Percentiles rank a stretch among this genome's conserved stretches.
These are phyloP conservation scores for Botryobasidium botryosum DNA, from an alignment of 768 basidiomycete genomes.

Conservation along the genomic window DNA sequence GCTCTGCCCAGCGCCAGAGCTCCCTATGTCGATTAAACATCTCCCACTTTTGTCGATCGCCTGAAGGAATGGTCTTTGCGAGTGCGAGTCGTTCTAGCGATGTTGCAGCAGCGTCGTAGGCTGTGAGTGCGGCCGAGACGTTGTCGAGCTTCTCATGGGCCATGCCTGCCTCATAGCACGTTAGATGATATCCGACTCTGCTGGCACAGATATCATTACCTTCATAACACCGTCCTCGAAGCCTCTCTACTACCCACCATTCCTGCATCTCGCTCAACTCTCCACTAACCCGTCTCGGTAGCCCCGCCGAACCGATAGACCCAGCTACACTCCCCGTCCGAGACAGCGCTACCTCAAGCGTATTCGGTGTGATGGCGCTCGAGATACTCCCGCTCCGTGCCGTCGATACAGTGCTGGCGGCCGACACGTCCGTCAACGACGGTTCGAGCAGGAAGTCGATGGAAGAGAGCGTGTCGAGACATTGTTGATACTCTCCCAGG, in stretches of 20 bases:
- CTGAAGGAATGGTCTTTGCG: constrained; percentile 5
- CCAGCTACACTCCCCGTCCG: constrained; percentile 10
- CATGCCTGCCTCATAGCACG: constrained; percentile 40
- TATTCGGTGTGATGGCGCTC: constrained; percentile 1
- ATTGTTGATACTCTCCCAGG: constrained; percentile 43
- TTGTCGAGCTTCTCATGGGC: constrained; percentile 34
- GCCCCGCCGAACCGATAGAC: constrained; percentile 11
- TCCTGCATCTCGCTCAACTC: constrained; percentile 43
- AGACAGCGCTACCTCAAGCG: constrained; percentile 10
- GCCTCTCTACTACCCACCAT: constrained; percentile 50
- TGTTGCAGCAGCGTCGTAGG: constrained; percentile 38
- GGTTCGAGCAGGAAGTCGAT: constrained; percentile 32
- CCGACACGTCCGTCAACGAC: neutral
- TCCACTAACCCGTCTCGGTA: constrained; percentile 6
- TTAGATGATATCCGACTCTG: neutral
- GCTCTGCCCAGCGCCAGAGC: constrained; percentile 73
- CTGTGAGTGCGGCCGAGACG: constrained; percentile 30
- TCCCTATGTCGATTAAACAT: constrained; percentile 60
- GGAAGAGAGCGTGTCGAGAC: constrained; percentile 38
- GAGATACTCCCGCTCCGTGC: neutral
- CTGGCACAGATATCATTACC: constrained; percentile 28
- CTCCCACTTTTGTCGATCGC: constrained; percentile 25
- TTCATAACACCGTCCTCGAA: constrained; percentile 63
- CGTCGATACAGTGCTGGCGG: neutral
- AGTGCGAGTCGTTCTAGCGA: constrained; percentile 31